Evolutionary conservation across 768 basidiomycete genomes (phyloP).

Genomic region (Russula brevipes): DNA sequence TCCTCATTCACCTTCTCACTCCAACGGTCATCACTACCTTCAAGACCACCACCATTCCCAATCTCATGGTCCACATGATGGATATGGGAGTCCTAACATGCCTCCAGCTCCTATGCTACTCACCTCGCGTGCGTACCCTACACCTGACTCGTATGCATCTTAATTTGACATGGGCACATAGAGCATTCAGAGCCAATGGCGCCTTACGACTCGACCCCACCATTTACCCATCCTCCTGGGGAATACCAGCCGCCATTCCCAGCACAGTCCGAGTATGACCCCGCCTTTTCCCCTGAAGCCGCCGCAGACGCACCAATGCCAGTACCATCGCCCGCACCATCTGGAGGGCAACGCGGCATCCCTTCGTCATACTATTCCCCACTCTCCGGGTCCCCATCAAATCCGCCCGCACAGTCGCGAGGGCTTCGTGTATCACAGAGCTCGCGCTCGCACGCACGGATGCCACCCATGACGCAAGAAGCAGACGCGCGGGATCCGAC

Average conservation of each 20-base stretch:
- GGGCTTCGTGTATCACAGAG: not conserved
- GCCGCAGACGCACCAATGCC: not conserved
- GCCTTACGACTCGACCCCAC: not conserved
- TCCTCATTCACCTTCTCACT: slow-evolving; percentile 20
- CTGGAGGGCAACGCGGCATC: not conserved
- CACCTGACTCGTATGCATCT: not conserved
- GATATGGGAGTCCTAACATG: slow-evolving; percentile 6
- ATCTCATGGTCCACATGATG: slow-evolving; percentile 5
- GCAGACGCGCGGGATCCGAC: not conserved
- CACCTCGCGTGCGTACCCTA: slow-evolving; percentile 4
- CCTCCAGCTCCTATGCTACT: slow-evolving; percentile 11
- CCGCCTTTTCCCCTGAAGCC: not conserved
- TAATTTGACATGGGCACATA: not conserved
- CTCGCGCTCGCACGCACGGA: not conserved
- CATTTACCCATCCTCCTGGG: slow-evolving; percentile 1
- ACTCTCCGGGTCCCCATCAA: not conserved
- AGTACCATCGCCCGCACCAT: not conserved
- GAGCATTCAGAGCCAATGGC: slow-evolving; percentile 15
- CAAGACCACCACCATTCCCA: slow-evolving; percentile 7
- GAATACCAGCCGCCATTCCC: slow-evolving; percentile 4
- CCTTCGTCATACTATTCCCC: not conserved
- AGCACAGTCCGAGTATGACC: not conserved
- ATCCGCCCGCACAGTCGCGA: slow-evolving; percentile 2
- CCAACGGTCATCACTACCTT: not conserved
- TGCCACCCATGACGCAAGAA: slow-evolving; percentile 10